Percentiles rank a stretch among this genome's conserved stretches.
phyloP scores from a whole-genome alignment of 495 filamentous ascomycete species.

The Talaromyces ruber region DNA sequence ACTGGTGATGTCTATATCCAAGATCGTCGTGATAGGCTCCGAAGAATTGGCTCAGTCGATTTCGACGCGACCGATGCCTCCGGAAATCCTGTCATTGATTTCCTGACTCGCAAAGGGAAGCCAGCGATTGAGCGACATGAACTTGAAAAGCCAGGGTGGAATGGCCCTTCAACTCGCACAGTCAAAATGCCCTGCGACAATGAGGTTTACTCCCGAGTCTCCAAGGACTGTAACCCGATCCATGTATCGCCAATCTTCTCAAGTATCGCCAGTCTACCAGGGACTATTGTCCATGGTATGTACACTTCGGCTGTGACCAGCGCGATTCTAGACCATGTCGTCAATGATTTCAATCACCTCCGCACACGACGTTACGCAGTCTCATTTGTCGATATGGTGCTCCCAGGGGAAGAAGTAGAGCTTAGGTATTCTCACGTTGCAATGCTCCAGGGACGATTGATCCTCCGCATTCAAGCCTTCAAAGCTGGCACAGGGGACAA shows the following conservation, averaged over 20 bases:
- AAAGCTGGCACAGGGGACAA: slow-evolving; percentile 93
- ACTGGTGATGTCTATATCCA: slow-evolving; percentile 87
- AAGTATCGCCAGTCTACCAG: slow-evolving; percentile 73
- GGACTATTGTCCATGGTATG: slow-evolving; percentile 63
- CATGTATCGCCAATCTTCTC: slow-evolving; percentile 95
- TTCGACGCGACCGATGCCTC: too few species aligned
- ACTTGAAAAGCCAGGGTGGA: slow-evolving; percentile 95
- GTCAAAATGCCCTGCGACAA: slow-evolving; percentile 66
- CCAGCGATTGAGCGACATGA: slow-evolving; percentile 93
- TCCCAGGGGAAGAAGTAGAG: slow-evolving; percentile 88
- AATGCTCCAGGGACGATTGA: slow-evolving; percentile 96
- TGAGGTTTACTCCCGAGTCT: slow-evolving; percentile 93
- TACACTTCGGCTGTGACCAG: slow-evolving; percentile 88
- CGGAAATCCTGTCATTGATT: slow-evolving; percentile 90
- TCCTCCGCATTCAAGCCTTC: slow-evolving; percentile 92
- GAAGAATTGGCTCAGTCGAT: slow-evolving; percentile 68
- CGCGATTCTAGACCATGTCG: slow-evolving; percentile 79
- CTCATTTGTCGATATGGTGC: slow-evolving; percentile 90
- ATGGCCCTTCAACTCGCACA: slow-evolving; percentile 75
- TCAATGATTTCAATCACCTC: slow-evolving; percentile 94
- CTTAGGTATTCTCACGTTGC: slow-evolving; percentile 92
- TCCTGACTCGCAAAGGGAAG: slow-evolving; percentile 81
- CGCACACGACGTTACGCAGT: slow-evolving; percentile 95
- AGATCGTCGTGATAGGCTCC: slow-evolving; percentile 71
- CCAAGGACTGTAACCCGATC: slow-evolving; percentile 96